Conservation (phyloP, 1,284 basidiomycete genomes). For the Tylopilus sp. region DNA sequence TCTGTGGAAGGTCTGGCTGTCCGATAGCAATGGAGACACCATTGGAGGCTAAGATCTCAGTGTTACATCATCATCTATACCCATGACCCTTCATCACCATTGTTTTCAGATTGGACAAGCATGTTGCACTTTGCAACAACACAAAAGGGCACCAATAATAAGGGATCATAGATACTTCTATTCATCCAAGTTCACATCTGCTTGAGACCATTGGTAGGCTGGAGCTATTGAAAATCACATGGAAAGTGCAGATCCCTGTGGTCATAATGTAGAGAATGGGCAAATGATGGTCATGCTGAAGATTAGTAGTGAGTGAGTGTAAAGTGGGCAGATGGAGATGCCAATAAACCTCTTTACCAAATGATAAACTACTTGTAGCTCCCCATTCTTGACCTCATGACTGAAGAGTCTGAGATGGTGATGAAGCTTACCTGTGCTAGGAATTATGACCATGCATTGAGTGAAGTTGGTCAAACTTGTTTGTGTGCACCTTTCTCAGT, state of each 20-base stretch:
- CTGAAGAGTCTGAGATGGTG: no score
- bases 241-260: constrained; percentile 88
- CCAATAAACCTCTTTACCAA: constrained; percentile 76
- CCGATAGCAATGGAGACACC: constrained; percentile 54
- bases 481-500: no score
- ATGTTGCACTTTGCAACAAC: constrained; percentile 57
- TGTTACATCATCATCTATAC: constrained; percentile 66
- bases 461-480: no score
- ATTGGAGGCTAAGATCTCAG: constrained; percentile 28
- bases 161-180: constrained; percentile 4
- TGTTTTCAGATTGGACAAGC: constrained; percentile 45
- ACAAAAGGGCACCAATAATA: constrained; percentile 48
- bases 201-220: constrained; percentile 70
- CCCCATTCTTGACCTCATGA: no score
- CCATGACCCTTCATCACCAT: constrained; percentile 72
- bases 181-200: constrained; percentile 67
- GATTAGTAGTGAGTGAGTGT: constrained; percentile 8
- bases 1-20: constrained; percentile 32
- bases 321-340: neutral
- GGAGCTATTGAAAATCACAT: constrained; percentile 86
- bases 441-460: no score
- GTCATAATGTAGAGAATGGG: constrained; percentile 75
- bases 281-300: constrained; percentile 89
- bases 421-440: no score
- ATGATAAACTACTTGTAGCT: no score